phyloP scores from a whole-genome alignment of 495 filamentous ascomycete genomes.

The Trichoderma asperelloides region DNA sequence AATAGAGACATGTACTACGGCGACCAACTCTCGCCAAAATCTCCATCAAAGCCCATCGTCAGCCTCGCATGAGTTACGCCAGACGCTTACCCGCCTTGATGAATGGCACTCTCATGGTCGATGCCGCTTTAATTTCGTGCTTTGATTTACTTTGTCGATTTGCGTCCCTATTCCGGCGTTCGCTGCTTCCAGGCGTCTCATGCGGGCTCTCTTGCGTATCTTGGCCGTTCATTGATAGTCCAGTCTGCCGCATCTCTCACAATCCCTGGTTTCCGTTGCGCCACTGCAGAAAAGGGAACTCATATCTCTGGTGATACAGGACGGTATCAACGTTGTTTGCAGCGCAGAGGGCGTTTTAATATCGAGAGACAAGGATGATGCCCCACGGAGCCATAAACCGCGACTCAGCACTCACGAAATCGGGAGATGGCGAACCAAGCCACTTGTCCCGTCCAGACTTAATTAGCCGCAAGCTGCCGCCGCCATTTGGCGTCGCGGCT shows the following conservation, averaged over 20 bases:
- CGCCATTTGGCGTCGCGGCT: not conserved
- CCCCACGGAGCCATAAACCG: not conserved
- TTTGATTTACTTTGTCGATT: not conserved
- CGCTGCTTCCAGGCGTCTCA: not conserved
- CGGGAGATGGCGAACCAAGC: conserved; percentile 3
- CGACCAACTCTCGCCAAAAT: not conserved
- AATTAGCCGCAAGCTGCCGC: not conserved
- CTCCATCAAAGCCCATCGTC: not conserved
- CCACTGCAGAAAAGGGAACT: not conserved
- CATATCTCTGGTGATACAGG: not conserved
- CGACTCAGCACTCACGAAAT: not conserved
- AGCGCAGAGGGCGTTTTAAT: not conserved
- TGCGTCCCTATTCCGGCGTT: not conserved
- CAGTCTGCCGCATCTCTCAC: not conserved
- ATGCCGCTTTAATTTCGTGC: not conserved
- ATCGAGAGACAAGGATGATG: not conserved
- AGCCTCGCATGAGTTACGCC: conserved; percentile 3
- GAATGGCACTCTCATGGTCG: not conserved
- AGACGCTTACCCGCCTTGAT: not conserved
- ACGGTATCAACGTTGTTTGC: not conserved
- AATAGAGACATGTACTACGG: not conserved
- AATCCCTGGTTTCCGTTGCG: not conserved
- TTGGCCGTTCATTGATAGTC: not conserved
- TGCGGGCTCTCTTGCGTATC: not conserved
- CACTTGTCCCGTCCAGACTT: not conserved